phyloP scores from a whole-genome alignment of 768 basidiomycete species.

The Nidula microcarpa region DNA sequence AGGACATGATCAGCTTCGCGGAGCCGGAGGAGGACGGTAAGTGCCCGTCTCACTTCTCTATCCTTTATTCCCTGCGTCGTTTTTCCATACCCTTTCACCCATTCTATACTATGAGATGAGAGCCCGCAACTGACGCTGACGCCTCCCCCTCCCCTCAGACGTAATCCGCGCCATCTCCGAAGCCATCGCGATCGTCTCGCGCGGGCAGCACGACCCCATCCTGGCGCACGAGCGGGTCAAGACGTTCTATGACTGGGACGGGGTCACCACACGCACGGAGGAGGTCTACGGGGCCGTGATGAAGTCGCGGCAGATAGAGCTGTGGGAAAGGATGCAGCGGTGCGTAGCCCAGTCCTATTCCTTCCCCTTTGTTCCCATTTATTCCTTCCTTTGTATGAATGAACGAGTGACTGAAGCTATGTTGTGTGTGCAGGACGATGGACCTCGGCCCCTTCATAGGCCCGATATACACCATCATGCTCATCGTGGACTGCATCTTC shows the following conservation, averaged over 20 bases:
- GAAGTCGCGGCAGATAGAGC: slow-evolving; percentile 53
- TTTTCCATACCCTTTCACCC: too few relatives aligned
- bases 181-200: slow-evolving; percentile 68
- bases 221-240: slow-evolving; percentile 75
- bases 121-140: not conserved
- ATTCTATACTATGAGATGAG: too few relatives aligned
- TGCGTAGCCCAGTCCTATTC: slow-evolving; percentile 17
- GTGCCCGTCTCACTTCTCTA: slow-evolving; percentile 13
- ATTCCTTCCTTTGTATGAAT: not conserved
- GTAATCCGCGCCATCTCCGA: slow-evolving; percentile 80
- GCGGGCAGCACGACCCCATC: slow-evolving; percentile 70
- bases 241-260: slow-evolving; percentile 84
- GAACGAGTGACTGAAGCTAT: too few relatives aligned
- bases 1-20: slow-evolving; percentile 94
- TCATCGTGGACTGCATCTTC: slow-evolving; percentile 88
- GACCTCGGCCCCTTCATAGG: slow-evolving; percentile 78
- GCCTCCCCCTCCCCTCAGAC: slow-evolving; percentile 41
- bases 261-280: slow-evolving; percentile 80
- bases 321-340: slow-evolving; percentile 80
- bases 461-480: slow-evolving; percentile 82
- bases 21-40: slow-evolving; percentile 90
- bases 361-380: not conserved
- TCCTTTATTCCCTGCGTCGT: too few relatives aligned
- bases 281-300: slow-evolving; percentile 74
- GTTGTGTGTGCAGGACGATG: slow-evolving; percentile 53